Base-by-base conservation (phyloP, 129 eudicot genomes). In the Gnaphalium uliginosum region DNA sequence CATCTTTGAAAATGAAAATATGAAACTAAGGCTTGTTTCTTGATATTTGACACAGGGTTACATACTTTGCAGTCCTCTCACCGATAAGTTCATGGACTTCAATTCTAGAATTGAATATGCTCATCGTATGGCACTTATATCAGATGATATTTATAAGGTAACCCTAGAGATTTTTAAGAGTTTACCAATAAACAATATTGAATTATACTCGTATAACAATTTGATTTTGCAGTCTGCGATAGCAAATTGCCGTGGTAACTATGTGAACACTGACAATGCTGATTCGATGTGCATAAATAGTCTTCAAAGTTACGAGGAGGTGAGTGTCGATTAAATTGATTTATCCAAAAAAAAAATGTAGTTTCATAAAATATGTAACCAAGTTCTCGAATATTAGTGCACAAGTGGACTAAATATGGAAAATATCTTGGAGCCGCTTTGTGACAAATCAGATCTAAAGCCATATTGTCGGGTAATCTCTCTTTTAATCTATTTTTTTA, bases 381-480 rank as follows among this genome's bases (percentile, higher is more conserved):
- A 58, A 58, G 22, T 58, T 5, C 22, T 22, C 4, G 26, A 21
- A 58, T 58, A 22, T 1, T 22, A 58, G 63, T 22, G 63, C 69
- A 77, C 60, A 23, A 21, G 30, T 24, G 37, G 50, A 25, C 27
- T 77, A 6, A 57, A 68, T 54, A 2, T 43, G 3, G 23, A 57
- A 14, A 19, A 68, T n/a, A 77, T 77, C 68, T 48, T 77, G 76
- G 70, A 59, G 3, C 50, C 63, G 19, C 50, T 59, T 8, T 74
- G 78, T 8, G 48, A 43, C 19, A 33, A 58, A 5, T 35, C 30
- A 7, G 77, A 73, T 73, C 23, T 62, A 5, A 33, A 2, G 53
- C 29, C 22, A 11, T 14, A 74, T 27, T 74, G 78, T 25, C 24
- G 22, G 18, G 78, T 74, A 74, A 71, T 48, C n/a, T n/a, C n/a